phyloP scores from a whole-genome alignment of 352 stramenopile genomes.

The Globisporangium parvum region DNA sequence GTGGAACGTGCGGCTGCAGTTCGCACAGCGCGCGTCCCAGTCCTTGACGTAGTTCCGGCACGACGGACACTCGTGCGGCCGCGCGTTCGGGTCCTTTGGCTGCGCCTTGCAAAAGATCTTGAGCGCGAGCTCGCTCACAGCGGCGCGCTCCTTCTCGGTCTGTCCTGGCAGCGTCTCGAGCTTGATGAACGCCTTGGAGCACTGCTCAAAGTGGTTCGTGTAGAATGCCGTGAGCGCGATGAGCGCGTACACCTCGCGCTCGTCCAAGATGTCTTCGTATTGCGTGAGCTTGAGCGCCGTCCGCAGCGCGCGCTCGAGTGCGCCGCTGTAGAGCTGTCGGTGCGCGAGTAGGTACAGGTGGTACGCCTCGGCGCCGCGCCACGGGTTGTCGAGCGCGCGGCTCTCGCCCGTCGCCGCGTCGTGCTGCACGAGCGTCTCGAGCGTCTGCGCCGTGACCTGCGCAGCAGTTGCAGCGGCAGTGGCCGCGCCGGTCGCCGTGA shows the following conservation, averaged over 20 bases:
- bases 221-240: slow-evolving; percentile 91
- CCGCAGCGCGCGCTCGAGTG: slow-evolving; percentile 76
- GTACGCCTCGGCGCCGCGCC: slow-evolving; percentile 91
- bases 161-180: slow-evolving; percentile 78
- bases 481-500: too few species aligned
- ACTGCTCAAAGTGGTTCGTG: slow-evolving; percentile 88
- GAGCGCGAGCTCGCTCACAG: slow-evolving; percentile 66
- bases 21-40: slow-evolving; percentile 81
- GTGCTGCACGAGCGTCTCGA: slow-evolving; percentile 90
- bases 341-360: slow-evolving; percentile 93
- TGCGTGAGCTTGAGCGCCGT: slow-evolving; percentile 83
- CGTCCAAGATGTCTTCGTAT: slow-evolving; percentile 91
- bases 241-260: slow-evolving; percentile 90
- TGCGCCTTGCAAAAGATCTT: slow-evolving; percentile 83
- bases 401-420: slow-evolving; percentile 76
- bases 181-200: slow-evolving; percentile 90
- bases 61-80: slow-evolving; percentile 73
- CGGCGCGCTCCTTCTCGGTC: slow-evolving; percentile 50
- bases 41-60: slow-evolving; percentile 80
- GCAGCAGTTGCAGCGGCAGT: slow-evolving; percentile 67
- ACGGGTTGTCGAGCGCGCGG: slow-evolving; percentile 89
- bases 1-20: slow-evolving; percentile 68
- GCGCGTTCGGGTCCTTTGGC: slow-evolving; percentile 69
- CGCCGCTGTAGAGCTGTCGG: slow-evolving; percentile 85
- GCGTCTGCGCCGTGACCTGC: slow-evolving; percentile 84